phyloP scores from a whole-genome alignment of 2,329 filamentous ascomycete species.

The Mycosphaerella arachidis region DNA sequence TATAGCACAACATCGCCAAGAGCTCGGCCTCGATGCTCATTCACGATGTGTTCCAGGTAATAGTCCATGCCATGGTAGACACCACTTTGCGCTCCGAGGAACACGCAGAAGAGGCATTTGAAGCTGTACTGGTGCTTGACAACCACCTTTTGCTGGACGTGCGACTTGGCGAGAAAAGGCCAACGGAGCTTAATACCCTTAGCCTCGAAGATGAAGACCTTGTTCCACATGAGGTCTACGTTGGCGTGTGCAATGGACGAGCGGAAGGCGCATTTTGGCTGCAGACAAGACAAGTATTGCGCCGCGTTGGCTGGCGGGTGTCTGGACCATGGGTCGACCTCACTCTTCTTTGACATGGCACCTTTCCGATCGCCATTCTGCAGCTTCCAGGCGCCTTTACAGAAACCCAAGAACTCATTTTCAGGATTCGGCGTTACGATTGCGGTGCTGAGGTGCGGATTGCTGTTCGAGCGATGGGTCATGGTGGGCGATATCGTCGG shows the following conservation, averaged over 20 bases:
- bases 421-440: conserved; percentile 28
- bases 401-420: conserved; percentile 39
- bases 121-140: conserved; percentile 32
- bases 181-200: conserved; percentile 43
- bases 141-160: conserved; percentile 37
- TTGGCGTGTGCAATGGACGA: conserved; percentile 35
- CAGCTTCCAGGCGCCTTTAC: conserved; percentile 43
- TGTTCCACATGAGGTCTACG: conserved; percentile 27
- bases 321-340: conserved; percentile 22
- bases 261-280: conserved; percentile 43
- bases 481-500: conserved; percentile 13
- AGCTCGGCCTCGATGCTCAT: conserved; percentile 32
- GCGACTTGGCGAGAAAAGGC: conserved; percentile 46
- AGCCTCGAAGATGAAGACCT: conserved; percentile 19
- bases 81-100: conserved; percentile 33
- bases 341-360: conserved; percentile 29
- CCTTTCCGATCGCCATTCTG: conserved; percentile 32
- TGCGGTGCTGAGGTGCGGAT: conserved; percentile 11
- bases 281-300: conserved; percentile 37
- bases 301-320: conserved; percentile 26
- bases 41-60: conserved; percentile 43
- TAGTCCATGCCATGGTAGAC: conserved; percentile 39
- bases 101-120: conserved; percentile 47
- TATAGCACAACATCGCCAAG: conserved; percentile 37
- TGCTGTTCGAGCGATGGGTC: conserved; percentile 18